Conservation (phyloP, 164 flowering plant species). For the Magnolia changhungtana region DNA sequence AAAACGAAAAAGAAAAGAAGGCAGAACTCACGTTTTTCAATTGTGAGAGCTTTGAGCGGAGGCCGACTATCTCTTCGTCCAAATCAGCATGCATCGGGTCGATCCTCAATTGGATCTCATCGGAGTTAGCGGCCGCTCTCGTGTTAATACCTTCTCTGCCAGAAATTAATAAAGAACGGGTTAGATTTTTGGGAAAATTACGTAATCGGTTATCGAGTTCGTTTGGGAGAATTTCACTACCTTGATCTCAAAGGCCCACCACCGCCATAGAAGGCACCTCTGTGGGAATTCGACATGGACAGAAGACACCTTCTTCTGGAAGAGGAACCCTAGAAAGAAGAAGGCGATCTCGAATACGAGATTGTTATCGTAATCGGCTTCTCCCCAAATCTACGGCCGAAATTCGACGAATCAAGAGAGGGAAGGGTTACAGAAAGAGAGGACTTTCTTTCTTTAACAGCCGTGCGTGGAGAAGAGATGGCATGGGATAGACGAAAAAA, state of each 20-base stretch:
- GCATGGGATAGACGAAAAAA: not conserved
- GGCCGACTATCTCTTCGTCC: conserved; percentile 58
- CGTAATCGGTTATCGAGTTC: not conserved
- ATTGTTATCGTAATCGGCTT: not conserved
- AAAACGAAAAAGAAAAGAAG: not conserved
- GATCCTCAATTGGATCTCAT: conserved; percentile 62
- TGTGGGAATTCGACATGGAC: conserved; percentile 25
- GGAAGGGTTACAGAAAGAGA: not conserved
- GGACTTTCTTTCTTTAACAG: not conserved
- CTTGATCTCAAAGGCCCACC: conserved; percentile 37
- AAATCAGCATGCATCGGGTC: conserved; percentile 67
- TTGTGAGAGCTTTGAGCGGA: conserved; percentile 38
- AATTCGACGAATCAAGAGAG: not conserved
- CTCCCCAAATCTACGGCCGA: not conserved
- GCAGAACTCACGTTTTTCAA: conserved; percentile 37
- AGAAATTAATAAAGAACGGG: not conserved
- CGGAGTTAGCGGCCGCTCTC: conserved; percentile 37
- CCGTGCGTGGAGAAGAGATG: not conserved
- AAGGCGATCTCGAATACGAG: not conserved
- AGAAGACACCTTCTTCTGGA: not conserved
- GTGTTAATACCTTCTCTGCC: conserved; percentile 59
- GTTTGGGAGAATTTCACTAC: conserved; percentile 14
- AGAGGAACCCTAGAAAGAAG: not conserved
- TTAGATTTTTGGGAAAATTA: not conserved
- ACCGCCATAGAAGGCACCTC: conserved; percentile 16